phyloP scores from a whole-genome alignment of 2,329 filamentous ascomycete genomes.

The Biscogniauxia mediterranea region DNA sequence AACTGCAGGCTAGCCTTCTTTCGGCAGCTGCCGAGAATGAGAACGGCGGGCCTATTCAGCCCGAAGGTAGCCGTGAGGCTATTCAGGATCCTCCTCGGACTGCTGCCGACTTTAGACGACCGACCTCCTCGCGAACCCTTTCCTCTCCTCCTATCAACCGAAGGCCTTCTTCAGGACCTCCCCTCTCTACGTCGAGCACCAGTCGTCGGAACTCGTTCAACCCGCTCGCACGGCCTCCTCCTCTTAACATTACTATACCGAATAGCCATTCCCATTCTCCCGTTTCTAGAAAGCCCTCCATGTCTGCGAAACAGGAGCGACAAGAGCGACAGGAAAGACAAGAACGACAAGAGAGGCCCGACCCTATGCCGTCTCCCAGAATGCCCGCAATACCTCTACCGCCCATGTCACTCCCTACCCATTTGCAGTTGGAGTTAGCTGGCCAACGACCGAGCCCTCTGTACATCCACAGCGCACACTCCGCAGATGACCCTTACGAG shows the following conservation, averaged over 20 bases:
- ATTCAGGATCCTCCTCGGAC: constrained; percentile 21
- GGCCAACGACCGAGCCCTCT: constrained; percentile 61
- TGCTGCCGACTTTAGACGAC: constrained; percentile 34
- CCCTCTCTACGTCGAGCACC: constrained; percentile 30
- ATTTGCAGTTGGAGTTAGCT: constrained; percentile 63
- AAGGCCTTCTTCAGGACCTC: constrained; percentile 32
- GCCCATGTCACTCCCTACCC: constrained; percentile 65
- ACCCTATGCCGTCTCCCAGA: constrained; percentile 46
- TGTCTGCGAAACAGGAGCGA: constrained; percentile 22
- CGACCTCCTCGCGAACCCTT: constrained; percentile 42
- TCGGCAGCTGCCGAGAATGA: constrained; percentile 8
- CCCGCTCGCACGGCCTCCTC: constrained; percentile 41
- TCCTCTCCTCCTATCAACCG: constrained; percentile 53
- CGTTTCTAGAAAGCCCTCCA: constrained; percentile 7
- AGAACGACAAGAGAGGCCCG: constrained; percentile 18
- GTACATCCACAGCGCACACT: constrained; percentile 61
- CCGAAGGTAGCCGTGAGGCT: constrained; percentile 28
- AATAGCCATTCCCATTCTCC: constrained; percentile 9
- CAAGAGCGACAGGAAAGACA: constrained; percentile 11
- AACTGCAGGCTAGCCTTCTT: constrained; percentile 28
- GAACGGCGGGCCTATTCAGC: constrained; percentile 26
- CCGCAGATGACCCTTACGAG: constrained; percentile 73
- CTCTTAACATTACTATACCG: constrained; percentile 42
- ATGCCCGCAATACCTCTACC: constrained; percentile 58
- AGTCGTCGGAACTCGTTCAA: constrained; percentile 52